phyloP scores from a whole-genome alignment of 2,329 filamentous ascomycete species.

The Pseudocercospora crystallina region DNA sequence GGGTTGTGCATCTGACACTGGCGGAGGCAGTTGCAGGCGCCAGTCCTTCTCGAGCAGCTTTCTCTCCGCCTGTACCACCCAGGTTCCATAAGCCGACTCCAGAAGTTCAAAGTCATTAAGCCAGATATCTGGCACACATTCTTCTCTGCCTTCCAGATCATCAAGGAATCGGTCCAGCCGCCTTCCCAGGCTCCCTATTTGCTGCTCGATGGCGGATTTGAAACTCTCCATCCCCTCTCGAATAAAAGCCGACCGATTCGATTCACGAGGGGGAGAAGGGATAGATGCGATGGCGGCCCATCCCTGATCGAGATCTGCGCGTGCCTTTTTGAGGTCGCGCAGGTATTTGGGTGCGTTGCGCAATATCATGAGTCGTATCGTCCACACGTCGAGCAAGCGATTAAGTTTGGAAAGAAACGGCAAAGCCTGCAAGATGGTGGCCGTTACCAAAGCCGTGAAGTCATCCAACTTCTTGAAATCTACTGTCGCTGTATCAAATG shows the following conservation, averaged over 20 bases:
- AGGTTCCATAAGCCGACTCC: conserved; percentile 75
- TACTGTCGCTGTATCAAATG: conserved; percentile 17
- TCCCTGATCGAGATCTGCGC: conserved; percentile 63
- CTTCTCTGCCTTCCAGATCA: conserved; percentile 75
- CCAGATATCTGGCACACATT: conserved; percentile 84
- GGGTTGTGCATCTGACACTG: background rate
- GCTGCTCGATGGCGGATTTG: conserved; percentile 63
- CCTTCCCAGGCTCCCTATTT: conserved; percentile 68
- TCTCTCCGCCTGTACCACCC: conserved; percentile 75
- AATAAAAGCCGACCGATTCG: conserved; percentile 19
- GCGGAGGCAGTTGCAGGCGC: conserved; percentile 7
- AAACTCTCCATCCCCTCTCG: conserved; percentile 26
- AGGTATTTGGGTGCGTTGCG: conserved; percentile 71
- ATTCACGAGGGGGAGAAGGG: background rate
- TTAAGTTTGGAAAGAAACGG: conserved; percentile 76
- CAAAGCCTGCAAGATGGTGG: conserved; percentile 84
- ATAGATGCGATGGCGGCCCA: conserved; percentile 61
- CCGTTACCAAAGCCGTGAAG: conserved; percentile 84
- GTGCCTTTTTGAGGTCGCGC: conserved; percentile 61
- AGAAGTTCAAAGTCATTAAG: conserved; percentile 80
- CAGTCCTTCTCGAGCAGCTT: conserved; percentile 67
- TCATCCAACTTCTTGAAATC: conserved; percentile 66
- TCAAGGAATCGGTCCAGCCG: conserved; percentile 85
- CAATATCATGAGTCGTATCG: conserved; percentile 70
- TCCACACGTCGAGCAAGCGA: conserved; percentile 75